phyloP scores from a whole-genome alignment of 2,329 filamentous ascomycete genomes.

The Cordyceps farinosa region DNA sequence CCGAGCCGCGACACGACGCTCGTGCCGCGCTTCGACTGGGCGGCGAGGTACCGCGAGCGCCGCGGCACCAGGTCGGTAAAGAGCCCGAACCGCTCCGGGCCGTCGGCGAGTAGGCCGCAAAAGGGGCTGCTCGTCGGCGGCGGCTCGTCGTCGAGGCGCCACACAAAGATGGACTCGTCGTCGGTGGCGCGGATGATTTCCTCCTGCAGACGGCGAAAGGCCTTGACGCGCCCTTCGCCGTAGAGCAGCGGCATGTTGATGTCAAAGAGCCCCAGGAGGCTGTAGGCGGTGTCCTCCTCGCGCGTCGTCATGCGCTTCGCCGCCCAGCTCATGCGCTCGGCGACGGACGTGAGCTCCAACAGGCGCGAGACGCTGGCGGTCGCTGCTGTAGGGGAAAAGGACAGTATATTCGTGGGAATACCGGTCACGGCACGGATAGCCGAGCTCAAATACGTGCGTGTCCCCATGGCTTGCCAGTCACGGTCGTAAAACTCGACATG shows the following conservation, averaged over 20 bases:
- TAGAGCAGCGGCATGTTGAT: constrained; percentile 26
- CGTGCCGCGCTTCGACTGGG: not conserved
- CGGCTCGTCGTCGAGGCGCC: constrained; percentile 15
- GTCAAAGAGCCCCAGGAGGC: constrained; percentile 24
- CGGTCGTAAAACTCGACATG: constrained; percentile 25
- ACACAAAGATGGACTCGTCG: constrained; percentile 23
- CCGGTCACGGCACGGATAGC: constrained; percentile 21
- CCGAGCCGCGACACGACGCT: not conserved
- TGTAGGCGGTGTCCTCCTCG: constrained; percentile 24
- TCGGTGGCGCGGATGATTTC: constrained; percentile 22
- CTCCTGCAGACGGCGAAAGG: constrained; percentile 24
- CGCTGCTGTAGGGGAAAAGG: not conserved
- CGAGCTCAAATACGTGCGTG: constrained; percentile 19
- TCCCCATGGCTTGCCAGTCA: constrained; percentile 24
- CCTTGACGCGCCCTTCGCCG: constrained; percentile 22
- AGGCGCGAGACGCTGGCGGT: not conserved
- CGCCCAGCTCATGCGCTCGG: constrained; percentile 24
- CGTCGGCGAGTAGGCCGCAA: constrained; percentile 10
- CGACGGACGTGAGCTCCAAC: constrained; percentile 11
- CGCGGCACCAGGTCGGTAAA: not conserved
- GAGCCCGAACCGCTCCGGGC: constrained; percentile 2
- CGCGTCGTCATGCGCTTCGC: constrained; percentile 21
- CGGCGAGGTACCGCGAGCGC: not conserved
- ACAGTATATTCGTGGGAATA: constrained; percentile 21
- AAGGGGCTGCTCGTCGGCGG: not conserved